A percentile compares a stretch with the other conserved stretches of the same genome.
phyloP scores from a whole-genome alignment of 192 early-diverging fungal genomes.

The Entomortierella chlamydospora region DNA sequence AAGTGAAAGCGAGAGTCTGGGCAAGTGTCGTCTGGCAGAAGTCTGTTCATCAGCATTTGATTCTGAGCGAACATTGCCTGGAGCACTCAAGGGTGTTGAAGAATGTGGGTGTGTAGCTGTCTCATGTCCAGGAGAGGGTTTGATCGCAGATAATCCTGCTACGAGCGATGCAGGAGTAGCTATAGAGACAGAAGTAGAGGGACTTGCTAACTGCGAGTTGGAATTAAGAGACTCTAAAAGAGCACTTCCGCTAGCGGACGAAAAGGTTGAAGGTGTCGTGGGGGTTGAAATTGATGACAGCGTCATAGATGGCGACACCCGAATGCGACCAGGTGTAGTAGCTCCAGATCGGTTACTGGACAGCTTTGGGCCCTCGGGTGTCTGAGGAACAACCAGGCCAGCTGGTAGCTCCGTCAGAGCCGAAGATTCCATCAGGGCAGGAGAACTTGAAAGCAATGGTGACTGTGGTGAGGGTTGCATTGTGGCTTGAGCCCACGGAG shows the following conservation, averaged over 20 bases:
- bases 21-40: conserved; percentile 2
- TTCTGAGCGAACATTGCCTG: conserved; percentile 18
- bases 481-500: conserved; percentile 7
- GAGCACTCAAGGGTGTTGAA: not conserved
- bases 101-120: not conserved
- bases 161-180: not conserved
- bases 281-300: conserved; percentile 44
- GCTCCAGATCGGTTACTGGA: not conserved
- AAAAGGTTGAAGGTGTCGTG: conserved; percentile 42
- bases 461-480: conserved; percentile 3
- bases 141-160: not conserved
- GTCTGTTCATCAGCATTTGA: not conserved
- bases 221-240: conserved; percentile 32
- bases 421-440: conserved; percentile 14
- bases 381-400: not conserved
- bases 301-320: conserved; percentile 32
- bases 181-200: not conserved
- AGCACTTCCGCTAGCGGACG: conserved; percentile 26
- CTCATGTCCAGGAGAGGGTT: not conserved
- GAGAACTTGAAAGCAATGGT: conserved; percentile 20
- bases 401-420: not conserved
- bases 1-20: conserved; percentile 21
- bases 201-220: conserved; percentile 26
- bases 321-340: conserved; percentile 16
- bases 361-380: conserved; percentile 7